A percentile compares a stretch with the other conserved stretches of the same genome.
Evolutionary conservation across 306 rosid genomes (phyloP).

Genomic region (Vigna angularis): DNA sequence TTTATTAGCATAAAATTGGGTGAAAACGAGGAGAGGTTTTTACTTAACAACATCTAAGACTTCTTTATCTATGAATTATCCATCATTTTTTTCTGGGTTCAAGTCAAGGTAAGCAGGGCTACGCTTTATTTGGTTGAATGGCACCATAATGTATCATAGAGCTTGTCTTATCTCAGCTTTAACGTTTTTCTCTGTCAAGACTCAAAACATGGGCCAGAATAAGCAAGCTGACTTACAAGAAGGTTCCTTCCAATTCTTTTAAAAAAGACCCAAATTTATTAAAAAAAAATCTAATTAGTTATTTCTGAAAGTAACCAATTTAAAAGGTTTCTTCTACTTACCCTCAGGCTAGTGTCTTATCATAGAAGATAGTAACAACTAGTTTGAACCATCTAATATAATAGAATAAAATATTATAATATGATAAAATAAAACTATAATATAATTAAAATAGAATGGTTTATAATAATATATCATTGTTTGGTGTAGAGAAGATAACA

Average conservation of each 20-base stretch:
- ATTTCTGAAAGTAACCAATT: neutral
- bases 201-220: neutral
- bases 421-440: too few species aligned
- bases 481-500: too few species aligned
- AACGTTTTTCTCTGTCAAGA: neutral
- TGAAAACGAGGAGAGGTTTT: neutral
- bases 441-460: too few species aligned
- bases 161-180: neutral
- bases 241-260: neutral
- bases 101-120: neutral
- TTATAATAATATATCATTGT: too few species aligned
- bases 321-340: neutral
- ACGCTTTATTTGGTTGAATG: neutral
- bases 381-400: too few species aligned
- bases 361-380: neutral
- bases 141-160: neutral
- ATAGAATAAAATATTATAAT: too few species aligned
- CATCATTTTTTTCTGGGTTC: neutral
- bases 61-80: neutral
- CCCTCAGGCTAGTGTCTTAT: conserved; percentile 9
- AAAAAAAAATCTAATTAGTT: neutral
- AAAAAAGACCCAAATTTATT: too few species aligned
- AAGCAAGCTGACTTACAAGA: neutral
- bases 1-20: neutral
- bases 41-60: neutral